A percentile compares a stretch with the other conserved stretches of the same genome.
These are phyloP conservation scores for Apiotrichum laibachii DNA, from an alignment of 1,284 basidiomycete species.

Conservation along the genomic window DNA sequence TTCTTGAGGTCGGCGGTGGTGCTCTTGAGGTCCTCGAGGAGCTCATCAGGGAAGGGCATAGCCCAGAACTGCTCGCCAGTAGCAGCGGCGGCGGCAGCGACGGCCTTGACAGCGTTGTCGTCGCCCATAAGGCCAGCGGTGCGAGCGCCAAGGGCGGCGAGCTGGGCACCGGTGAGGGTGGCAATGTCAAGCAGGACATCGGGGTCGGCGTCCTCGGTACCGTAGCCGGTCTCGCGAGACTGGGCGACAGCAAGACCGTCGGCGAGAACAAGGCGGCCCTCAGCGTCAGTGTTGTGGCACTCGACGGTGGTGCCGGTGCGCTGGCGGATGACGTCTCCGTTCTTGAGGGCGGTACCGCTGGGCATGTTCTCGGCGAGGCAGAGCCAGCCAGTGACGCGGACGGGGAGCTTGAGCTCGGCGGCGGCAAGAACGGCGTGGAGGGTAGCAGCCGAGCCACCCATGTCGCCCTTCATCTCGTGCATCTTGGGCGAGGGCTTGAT, in stretches of 20 bases:
- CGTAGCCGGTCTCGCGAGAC: too few species aligned
- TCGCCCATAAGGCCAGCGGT: slow-evolving; percentile 24
- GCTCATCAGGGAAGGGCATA: slow-evolving; percentile 23
- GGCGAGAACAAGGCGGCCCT: slow-evolving; percentile 18
- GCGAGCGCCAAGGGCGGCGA: slow-evolving; percentile 20
- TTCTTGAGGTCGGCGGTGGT: slow-evolving; percentile 19
- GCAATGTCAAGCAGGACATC: slow-evolving; percentile 18
- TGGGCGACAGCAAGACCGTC: slow-evolving; percentile 9
- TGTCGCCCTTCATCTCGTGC: slow-evolving; percentile 18
- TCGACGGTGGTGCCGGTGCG: slow-evolving; percentile 13
- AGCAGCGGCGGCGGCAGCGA: slow-evolving; percentile 7
- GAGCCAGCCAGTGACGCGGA: slow-evolving; percentile 13
- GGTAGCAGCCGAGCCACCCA: slow-evolving; percentile 10
- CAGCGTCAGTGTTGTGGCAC: slow-evolving; percentile 16
- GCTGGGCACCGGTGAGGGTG: slow-evolving; percentile 21
- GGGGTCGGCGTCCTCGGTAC: slow-evolving; percentile 6
- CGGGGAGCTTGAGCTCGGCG: slow-evolving; percentile 12
- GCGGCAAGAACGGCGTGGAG: slow-evolving; percentile 16
- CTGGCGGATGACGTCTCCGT: slow-evolving; percentile 9
- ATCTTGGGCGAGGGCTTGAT: slow-evolving; percentile 9
- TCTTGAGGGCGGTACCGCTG: slow-evolving; percentile 2
- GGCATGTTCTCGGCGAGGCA: slow-evolving; percentile 18
- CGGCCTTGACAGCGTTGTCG: slow-evolving; percentile 18
- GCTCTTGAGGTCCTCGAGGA: slow-evolving; percentile 19
- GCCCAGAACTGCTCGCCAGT: slow-evolving; percentile 21